Evolutionary conservation across 768 basidiomycete genomes (phyloP).

Genomic region (Lentinula lateritia): DNA sequence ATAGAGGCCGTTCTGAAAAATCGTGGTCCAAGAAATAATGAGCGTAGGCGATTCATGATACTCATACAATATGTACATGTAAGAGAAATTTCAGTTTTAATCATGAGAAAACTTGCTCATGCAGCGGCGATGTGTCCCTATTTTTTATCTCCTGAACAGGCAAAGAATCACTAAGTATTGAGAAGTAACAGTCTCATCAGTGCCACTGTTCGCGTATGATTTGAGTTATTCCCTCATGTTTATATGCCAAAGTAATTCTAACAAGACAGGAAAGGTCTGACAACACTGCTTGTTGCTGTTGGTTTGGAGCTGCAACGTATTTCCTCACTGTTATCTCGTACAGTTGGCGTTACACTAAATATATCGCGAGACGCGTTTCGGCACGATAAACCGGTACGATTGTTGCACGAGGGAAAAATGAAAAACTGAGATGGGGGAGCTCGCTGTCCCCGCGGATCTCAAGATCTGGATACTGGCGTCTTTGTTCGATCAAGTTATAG

Average conservation of each 20-base stretch:
- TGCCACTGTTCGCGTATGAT: not conserved
- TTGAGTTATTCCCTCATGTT: not conserved
- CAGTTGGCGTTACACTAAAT: not conserved
- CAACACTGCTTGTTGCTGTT: not conserved
- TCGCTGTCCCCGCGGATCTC: conserved; percentile 3
- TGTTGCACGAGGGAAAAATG: not conserved
- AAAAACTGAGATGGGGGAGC: not conserved
- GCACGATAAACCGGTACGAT: not conserved
- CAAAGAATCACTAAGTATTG: not conserved
- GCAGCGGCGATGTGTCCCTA: not conserved
- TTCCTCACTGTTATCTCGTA: not conserved
- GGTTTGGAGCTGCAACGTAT: not conserved
- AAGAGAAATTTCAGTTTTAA: not conserved
- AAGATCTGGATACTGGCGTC: conserved; percentile 3
- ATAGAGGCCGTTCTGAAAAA: too few relatives aligned
- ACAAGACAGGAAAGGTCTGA: not conserved
- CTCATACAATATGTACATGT: not conserved
- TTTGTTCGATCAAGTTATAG: conserved; percentile 1
- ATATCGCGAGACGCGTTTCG: not conserved
- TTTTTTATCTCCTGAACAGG: not conserved
- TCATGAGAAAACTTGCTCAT: not conserved
- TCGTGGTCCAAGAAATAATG: not conserved
- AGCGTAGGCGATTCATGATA: not conserved
- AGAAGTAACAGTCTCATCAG: not conserved
- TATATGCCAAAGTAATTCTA: not conserved